phyloP scores from a whole-genome alignment of 2,329 filamentous ascomycete genomes.

The Venturia asperata region DNA sequence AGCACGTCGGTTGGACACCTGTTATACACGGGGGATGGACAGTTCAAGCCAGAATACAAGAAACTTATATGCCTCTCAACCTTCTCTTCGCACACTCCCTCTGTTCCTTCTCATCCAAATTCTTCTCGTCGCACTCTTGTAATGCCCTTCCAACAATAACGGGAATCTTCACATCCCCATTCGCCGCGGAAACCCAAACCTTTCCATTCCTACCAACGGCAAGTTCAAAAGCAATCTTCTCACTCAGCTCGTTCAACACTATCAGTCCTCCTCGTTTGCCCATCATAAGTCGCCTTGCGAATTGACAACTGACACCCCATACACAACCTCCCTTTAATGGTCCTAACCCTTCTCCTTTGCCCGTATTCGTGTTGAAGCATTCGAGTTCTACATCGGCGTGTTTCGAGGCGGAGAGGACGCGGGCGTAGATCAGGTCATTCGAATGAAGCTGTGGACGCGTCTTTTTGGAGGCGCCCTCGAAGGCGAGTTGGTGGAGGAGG shows the following conservation, averaged over 20 bases:
- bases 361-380: slow-evolving; percentile 73
- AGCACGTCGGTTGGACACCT: too few relatives aligned
- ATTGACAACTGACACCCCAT: slow-evolving; percentile 69
- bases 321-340: slow-evolving; percentile 80
- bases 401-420: slow-evolving; percentile 67
- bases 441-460: slow-evolving; percentile 69
- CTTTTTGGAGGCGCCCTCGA: slow-evolving; percentile 88
- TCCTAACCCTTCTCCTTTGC: slow-evolving; percentile 82
- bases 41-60: too few relatives aligned
- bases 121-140: slow-evolving; percentile 64
- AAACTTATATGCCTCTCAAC: slow-evolving; percentile 48
- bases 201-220: slow-evolving; percentile 88
- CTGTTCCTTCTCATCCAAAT: slow-evolving; percentile 58
- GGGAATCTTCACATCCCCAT: slow-evolving; percentile 61
- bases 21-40: too few relatives aligned
- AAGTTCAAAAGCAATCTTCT: slow-evolving; percentile 82
- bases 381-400: slow-evolving; percentile 87
- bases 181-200: slow-evolving; percentile 75
- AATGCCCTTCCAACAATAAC: slow-evolving; percentile 74
- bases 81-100: slow-evolving; percentile 61
- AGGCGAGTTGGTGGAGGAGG: slow-evolving; percentile 78
- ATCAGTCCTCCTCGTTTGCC: slow-evolving; percentile 53
- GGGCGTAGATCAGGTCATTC: slow-evolving; percentile 81
- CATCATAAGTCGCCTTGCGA: slow-evolving; percentile 64
- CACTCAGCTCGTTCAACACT: slow-evolving; percentile 73